A percentile compares a stretch with the other conserved stretches of the same genome.
These are phyloP conservation scores for Vanderwaltozyma tropicalis DNA, from an alignment of 805 yeast species.

Conservation along the genomic window DNA sequence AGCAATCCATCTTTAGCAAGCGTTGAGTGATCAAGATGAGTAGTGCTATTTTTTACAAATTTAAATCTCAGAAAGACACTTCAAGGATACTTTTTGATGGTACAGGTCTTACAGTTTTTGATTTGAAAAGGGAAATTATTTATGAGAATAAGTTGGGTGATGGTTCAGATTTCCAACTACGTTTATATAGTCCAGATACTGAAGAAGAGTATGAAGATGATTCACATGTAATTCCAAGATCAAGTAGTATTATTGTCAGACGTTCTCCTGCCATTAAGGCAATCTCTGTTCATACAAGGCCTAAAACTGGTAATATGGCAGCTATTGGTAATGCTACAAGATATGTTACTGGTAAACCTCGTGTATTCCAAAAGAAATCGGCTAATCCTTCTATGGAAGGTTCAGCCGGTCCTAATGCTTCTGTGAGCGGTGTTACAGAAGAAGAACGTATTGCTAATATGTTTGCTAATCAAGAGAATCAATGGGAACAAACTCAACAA, in stretches of 20 bases:
- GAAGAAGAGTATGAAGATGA: slow-evolving; percentile 76
- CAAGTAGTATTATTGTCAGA: slow-evolving; percentile 71
- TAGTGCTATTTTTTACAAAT: slow-evolving; percentile 77
- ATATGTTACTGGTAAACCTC: slow-evolving; percentile 65
- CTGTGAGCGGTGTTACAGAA: slow-evolving; percentile 47
- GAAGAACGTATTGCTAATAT: slow-evolving; percentile 81
- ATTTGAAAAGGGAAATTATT: slow-evolving; percentile 83
- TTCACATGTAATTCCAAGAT: slow-evolving; percentile 81
- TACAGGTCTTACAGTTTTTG: slow-evolving; percentile 92
- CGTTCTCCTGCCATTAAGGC: slow-evolving; percentile 57
- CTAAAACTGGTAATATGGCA: slow-evolving; percentile 23
- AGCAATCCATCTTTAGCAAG: neutral
- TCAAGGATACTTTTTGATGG: slow-evolving; percentile 86
- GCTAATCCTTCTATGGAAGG: slow-evolving; percentile 4
- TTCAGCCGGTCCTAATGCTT: slow-evolving; percentile 8
- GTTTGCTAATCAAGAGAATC: slow-evolving; percentile 89
- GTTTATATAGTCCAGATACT: slow-evolving; percentile 61
- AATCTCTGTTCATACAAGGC: slow-evolving; percentile 17
- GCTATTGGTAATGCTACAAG: slow-evolving; percentile 53
- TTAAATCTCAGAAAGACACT: slow-evolving; percentile 71
- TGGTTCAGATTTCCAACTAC: slow-evolving; percentile 75
- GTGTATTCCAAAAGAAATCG: slow-evolving; percentile 29
- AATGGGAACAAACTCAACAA: slow-evolving; percentile 92
- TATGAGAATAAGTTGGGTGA: slow-evolving; percentile 68
- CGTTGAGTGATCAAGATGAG: slow-evolving; percentile 51